Conservation (phyloP, 129 eudicot species). For the Tagetes erecta region DNA sequence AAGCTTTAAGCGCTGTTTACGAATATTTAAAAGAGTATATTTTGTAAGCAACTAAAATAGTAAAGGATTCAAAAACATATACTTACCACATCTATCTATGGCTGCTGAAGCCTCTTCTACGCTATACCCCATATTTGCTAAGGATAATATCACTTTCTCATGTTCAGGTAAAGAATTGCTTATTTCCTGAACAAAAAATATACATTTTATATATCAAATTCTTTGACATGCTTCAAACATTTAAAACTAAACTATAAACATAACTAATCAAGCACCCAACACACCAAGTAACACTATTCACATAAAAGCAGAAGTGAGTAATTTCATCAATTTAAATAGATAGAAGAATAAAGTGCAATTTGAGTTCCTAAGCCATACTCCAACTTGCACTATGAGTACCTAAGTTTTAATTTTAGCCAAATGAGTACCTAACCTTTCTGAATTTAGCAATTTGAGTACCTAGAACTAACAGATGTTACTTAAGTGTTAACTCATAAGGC, state of each 20-base stretch:
- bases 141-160: constrained; percentile 44
- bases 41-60: not conserved
- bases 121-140: constrained; percentile 68
- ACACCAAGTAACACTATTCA: not conserved
- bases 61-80: not conserved
- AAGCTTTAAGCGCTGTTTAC: not conserved
- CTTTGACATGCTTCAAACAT: not conserved
- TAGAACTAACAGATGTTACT: too few species aligned
- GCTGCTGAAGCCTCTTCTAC: constrained; percentile 72
- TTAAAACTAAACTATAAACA: not conserved
- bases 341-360: too few species aligned
- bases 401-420: too few species aligned
- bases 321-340: not conserved
- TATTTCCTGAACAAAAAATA: constrained; percentile 41
- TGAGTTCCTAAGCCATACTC: too few species aligned
- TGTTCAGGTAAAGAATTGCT: constrained; percentile 41
- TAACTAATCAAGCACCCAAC: not conserved
- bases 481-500: too few species aligned
- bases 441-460: too few species aligned
- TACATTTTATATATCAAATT: constrained; percentile 16
- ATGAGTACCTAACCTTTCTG: too few species aligned
- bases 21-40: not conserved
- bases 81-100: constrained; percentile 84
- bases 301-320: not conserved
- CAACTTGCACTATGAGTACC: too few species aligned